These are phyloP conservation scores for Leccinellum rugosiceps DNA, from an alignment of 768 basidiomycete species.

Conservation along the genomic window DNA sequence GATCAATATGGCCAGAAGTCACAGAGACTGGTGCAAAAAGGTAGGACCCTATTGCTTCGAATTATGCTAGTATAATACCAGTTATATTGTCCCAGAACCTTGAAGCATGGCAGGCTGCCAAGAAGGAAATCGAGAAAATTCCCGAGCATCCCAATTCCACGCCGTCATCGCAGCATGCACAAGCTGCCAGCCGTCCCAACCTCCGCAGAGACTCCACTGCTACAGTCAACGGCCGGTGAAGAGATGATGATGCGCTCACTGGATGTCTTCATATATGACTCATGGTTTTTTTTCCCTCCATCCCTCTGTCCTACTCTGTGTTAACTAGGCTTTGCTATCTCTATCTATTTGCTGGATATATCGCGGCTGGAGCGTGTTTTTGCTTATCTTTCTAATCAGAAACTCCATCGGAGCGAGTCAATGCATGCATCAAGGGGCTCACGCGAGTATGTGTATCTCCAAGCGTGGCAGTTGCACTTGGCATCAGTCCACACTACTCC, in stretches of 20 bases:
- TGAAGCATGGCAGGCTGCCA: slow-evolving; percentile 96
- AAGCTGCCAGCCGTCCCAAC: slow-evolving; percentile 35
- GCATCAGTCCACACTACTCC: slow-evolving; percentile 3
- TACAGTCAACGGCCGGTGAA: slow-evolving; percentile 62
- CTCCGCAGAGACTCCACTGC: slow-evolving; percentile 65
- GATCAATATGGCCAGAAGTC: slow-evolving; percentile 83
- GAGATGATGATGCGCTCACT: slow-evolving; percentile 11
- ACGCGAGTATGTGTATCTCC: not conserved
- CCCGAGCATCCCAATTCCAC: slow-evolving; percentile 82
- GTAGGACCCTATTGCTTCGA: slow-evolving; percentile 37
- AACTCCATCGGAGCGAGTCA: slow-evolving; percentile 1
- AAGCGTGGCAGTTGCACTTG: not conserved
- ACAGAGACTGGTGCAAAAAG: slow-evolving; percentile 97
- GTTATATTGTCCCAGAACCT: slow-evolving; percentile 63
- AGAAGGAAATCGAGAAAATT: slow-evolving; percentile 87
- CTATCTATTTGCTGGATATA: slow-evolving; percentile 24
- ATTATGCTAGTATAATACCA: slow-evolving; percentile 12
- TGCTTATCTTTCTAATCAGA: slow-evolving; percentile 8
- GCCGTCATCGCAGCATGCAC: slow-evolving; percentile 39
- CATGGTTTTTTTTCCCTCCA: slow-evolving; percentile 3
- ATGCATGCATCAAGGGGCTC: slow-evolving; percentile 8
- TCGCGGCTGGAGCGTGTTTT: slow-evolving; percentile 11
- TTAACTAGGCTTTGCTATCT: slow-evolving; percentile 12
- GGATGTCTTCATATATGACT: slow-evolving; percentile 6
- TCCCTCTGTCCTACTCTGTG: slow-evolving; percentile 10